These are phyloP conservation scores for Neonothopanus nambi DNA, from an alignment of 1,284 basidiomycete genomes.

Conservation along the genomic window DNA sequence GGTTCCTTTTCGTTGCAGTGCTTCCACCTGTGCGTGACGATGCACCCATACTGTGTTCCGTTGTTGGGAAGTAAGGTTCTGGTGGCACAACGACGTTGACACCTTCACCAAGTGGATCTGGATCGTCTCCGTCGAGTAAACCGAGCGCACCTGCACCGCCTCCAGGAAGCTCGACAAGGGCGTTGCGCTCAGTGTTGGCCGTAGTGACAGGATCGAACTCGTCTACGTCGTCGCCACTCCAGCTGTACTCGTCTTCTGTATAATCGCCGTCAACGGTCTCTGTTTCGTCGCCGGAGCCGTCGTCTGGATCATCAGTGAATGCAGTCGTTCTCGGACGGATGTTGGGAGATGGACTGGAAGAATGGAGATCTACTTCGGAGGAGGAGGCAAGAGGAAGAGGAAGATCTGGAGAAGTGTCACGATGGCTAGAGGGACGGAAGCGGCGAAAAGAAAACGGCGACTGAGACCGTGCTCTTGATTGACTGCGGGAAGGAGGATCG, in stretches of 20 bases:
- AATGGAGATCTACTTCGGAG: constrained; percentile 62
- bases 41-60: constrained; percentile 49
- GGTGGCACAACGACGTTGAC: constrained; percentile 87
- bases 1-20: constrained; percentile 38
- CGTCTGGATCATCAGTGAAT: constrained; percentile 51
- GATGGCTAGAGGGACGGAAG: constrained; percentile 38
- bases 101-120: constrained; percentile 81
- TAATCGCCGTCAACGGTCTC: constrained; percentile 49
- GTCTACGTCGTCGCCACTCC: constrained; percentile 53
- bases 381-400: constrained; percentile 70
- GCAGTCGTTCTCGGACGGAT: constrained; percentile 50
- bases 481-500: constrained; percentile 36
- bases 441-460: constrained; percentile 72
- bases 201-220: constrained; percentile 74
- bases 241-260: constrained; percentile 49
- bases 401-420: constrained; percentile 72
- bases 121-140: constrained; percentile 53
- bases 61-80: constrained; percentile 77
- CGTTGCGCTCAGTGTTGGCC: constrained; percentile 70
- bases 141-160: constrained; percentile 37
- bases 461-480: constrained; percentile 62
- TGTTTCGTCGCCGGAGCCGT: constrained; percentile 57
- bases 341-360: constrained; percentile 31
- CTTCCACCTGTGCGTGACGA: constrained; percentile 28
- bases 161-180: constrained; percentile 49